Percentiles rank a stretch among this genome's conserved stretches.
These are phyloP conservation scores for Pythium phragmitis DNA, from an alignment of 352 stramenopile species.

Conservation along the genomic window DNA sequence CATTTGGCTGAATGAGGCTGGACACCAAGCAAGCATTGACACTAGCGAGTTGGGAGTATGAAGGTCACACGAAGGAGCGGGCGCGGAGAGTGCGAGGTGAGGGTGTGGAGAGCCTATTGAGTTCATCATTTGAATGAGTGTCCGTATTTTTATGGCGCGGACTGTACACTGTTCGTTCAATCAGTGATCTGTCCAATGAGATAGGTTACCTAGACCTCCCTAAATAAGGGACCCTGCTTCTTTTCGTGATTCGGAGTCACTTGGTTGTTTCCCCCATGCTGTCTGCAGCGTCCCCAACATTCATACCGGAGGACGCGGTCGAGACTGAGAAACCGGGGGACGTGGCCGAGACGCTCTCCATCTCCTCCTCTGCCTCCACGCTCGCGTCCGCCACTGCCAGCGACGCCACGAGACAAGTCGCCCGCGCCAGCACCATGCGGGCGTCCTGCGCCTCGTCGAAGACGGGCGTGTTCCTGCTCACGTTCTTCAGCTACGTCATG, in stretches of 20 bases:
- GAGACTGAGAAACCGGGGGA: neutral
- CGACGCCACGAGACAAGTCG: neutral
- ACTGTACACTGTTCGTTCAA: no score
- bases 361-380: neutral
- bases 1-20: no score
- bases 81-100: no score
- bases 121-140: no score
- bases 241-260: neutral
- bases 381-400: neutral
- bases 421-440: conserved; percentile 5
- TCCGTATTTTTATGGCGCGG: no score
- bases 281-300: neutral
- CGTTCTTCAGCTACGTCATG: conserved; percentile 81
- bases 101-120: no score
- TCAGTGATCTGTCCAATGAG: neutral
- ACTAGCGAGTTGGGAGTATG: no score
- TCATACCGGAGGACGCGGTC: neutral
- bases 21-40: no score
- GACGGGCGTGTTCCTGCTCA: conserved; percentile 61
- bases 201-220: neutral
- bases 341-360: conserved; percentile 1
- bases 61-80: no score
- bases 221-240: no score
- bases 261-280: neutral
- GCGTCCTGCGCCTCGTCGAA: conserved; percentile 43